Evolutionary conservation across 2,329 filamentous ascomycete genomes (phyloP), one percentile per base, ranked within the genome.

Genomic region (Cytospora piceae): DNA sequence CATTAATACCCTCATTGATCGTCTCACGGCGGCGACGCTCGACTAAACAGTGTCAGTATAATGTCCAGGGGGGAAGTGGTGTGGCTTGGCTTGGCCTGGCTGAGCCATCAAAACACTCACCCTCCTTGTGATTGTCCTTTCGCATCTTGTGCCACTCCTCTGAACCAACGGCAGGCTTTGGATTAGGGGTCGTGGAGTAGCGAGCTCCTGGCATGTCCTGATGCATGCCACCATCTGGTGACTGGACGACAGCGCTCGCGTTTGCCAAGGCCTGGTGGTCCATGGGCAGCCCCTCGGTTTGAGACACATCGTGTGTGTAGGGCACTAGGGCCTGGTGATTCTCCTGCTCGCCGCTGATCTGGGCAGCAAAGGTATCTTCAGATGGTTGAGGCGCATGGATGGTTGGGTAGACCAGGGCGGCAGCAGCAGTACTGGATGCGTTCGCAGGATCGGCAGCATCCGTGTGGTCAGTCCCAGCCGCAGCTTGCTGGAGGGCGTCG

Each of bases 121-220:
- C 95, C 84, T 98, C 94, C 86, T 99, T 99, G 81, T 99, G 95
- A 70, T 98, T 99, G 74, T 98, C 94, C 76, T 96, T 95, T 68
- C 95, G 88, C 73, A 96, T 89, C 77, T 96, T 96, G 77, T 99
- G 95, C 95, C 95, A 99, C 78, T 98, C 94, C 62, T 96, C 93
- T 2, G 93, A 95, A 2, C 95, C 95, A n/a, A 98, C 95, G 8
- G 90, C 87, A 9, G 94, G 94, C 78, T 97, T 98, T 65, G 84
- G 79, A 69, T 76, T 77, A 63, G 81, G 84, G 77, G 74, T 72
- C 39, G 77, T 74, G 70, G 78, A 82, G 68, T 75, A 72, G 70
- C 67, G 70, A 67, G 83, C 31, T 75, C 69, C 31, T 73, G 76
- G 68, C 68, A 64, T 69, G 65, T 63, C 61, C 68, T 64, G 39